Percentiles rank a stretch among this genome's conserved stretches.
These are phyloP conservation scores for Byssochlamys sp. DNA, from an alignment of 2,329 filamentous ascomycete genomes.

Conservation along the genomic window DNA sequence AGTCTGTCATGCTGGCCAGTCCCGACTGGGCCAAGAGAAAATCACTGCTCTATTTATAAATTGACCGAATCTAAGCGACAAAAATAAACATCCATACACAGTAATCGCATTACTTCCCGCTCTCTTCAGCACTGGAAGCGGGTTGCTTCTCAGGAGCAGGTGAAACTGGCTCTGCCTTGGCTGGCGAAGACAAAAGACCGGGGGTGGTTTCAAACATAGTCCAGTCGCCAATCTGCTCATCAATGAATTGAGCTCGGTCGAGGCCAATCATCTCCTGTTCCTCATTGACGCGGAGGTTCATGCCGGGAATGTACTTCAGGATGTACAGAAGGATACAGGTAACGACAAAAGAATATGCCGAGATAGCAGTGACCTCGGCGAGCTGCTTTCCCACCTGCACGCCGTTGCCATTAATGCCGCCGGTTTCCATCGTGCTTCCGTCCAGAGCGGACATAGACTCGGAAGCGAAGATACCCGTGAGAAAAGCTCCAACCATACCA, in stretches of 20 bases:
- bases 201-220: conserved; percentile 21
- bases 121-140: neutral
- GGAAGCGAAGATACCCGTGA: conserved; percentile 50
- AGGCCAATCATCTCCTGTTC: conserved; percentile 48
- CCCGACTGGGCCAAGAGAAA: no score
- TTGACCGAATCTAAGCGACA: neutral
- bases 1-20: no score
- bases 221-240: conserved; percentile 49
- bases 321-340: conserved; percentile 43
- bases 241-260: conserved; percentile 47
- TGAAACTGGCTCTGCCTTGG: neutral
- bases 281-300: conserved; percentile 46
- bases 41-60: neutral
- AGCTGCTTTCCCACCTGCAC: conserved; percentile 48
- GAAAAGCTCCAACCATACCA: conserved; percentile 48
- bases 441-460: conserved; percentile 37
- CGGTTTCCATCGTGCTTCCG: conserved; percentile 36
- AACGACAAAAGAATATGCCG: conserved; percentile 44
- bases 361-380: conserved; percentile 47
- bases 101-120: neutral
- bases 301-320: conserved; percentile 46
- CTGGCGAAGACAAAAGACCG: neutral
- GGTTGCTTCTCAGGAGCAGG: conserved; percentile 1
- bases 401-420: conserved; percentile 47
- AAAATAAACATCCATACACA: neutral